Base-by-base conservation (phyloP, 192 early-diverging fungal genomes). In the Allomyces macrogynus region DNA sequence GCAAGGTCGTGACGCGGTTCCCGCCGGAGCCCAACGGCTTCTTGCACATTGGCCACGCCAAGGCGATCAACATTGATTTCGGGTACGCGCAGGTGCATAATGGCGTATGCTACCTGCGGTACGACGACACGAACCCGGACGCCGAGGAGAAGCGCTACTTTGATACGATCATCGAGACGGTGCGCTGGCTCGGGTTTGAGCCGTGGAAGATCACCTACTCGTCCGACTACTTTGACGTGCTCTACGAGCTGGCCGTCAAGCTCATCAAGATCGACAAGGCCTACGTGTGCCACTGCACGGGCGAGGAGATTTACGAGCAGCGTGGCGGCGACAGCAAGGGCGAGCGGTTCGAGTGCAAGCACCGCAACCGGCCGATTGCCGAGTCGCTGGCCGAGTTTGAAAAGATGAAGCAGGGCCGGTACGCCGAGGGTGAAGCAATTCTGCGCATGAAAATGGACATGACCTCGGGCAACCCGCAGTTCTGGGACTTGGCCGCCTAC, bases 371-470 rank as follows among this genome's bases (percentile, higher is more conserved):
- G 65, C 93, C 97, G 20, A 81, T 97, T 43, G 75, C 82, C 61
- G 97, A 99, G 76, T 93, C 92, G 2, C 66, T 97, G 43, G 80
- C 73, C 64, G 89, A 98, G 75, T 99, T 99, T 77, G 76, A 89
- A 64, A 91, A 90, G 74, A 99, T 99, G 97, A 97, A 94, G 80
- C 86, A 90, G 66, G 97, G 97, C n/a, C 75, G 87, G 42, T 99
- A 94, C 75, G 83, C 81, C 22, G 92, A 94, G 71, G 86, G 89
- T 43, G 82, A 89, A 71, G 90, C 89, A 5, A 94, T 83, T 49
- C 68, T 99, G 76, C 85, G 97, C 69, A 99, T 99, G 97, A 99
- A 99, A 80, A 97, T 97, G 94, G 90, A 99, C 71, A 81, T 99
- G 77, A 81, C 90, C 73, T 86, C 90, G 75, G 91, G 90, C 61